phyloP scores from a whole-genome alignment of 2,329 filamentous ascomycete genomes.

The Botrytis hyacinthi region DNA sequence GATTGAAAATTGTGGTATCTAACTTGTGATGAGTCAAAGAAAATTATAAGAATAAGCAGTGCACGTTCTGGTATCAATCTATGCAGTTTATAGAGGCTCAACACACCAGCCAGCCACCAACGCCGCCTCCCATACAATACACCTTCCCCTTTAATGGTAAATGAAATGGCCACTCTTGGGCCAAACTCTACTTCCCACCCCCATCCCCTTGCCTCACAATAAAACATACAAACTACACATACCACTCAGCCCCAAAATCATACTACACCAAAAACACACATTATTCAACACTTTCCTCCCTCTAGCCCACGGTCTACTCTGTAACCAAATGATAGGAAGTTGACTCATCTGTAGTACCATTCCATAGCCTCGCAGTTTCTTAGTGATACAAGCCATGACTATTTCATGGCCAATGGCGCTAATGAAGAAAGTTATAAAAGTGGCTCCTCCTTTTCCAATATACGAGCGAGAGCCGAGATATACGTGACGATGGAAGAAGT shows the following conservation, averaged over 20 bases:
- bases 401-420: constrained; percentile 89
- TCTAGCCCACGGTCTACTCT: constrained; percentile 74
- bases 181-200: neutral
- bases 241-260: constrained; percentile 75
- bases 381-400: constrained; percentile 96
- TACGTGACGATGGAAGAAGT: constrained; percentile 91
- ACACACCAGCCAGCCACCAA: neutral
- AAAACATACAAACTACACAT: constrained; percentile 21
- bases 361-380: constrained; percentile 92
- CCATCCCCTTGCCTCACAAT: neutral
- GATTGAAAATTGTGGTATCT: neutral
- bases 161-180: neutral
- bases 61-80: neutral
- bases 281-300: constrained; percentile 80
- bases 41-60: neutral
- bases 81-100: neutral
- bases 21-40: neutral
- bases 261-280: constrained; percentile 85
- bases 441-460: constrained; percentile 75
- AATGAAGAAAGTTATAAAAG: constrained; percentile 86
- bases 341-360: constrained; percentile 96
- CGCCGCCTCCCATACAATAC: constrained; percentile 7
- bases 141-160: neutral
- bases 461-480: constrained; percentile 78
- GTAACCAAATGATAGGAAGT: constrained; percentile 89